These are phyloP conservation scores for Scheffersomyces parashehatae DNA, from an alignment of 1,139 yeast genomes.

Conservation along the genomic window DNA sequence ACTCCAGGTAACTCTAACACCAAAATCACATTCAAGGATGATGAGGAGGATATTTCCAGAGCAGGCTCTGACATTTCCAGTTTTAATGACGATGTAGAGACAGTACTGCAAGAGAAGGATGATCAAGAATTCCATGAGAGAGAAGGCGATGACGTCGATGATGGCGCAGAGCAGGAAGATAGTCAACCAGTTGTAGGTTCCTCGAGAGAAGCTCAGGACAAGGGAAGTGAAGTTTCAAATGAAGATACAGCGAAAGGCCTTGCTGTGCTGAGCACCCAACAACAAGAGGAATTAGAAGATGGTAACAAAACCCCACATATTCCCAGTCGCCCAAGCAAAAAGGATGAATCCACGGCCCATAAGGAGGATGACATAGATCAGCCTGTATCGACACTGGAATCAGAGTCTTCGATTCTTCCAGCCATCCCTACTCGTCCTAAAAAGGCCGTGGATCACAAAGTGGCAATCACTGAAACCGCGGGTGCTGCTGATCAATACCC, in stretches of 20 bases:
- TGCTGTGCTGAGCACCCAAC: too few relatives aligned
- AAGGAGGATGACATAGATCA: background rate
- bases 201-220: background rate
- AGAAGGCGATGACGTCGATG: background rate
- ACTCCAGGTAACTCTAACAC: conserved; percentile 39
- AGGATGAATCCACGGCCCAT: background rate
- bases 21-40: conserved; percentile 33
- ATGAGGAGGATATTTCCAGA: conserved; percentile 18
- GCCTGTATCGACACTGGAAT: background rate
- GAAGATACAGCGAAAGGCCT: background rate
- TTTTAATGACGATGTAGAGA: conserved; percentile 37
- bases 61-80: conserved; percentile 21
- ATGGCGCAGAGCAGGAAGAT: background rate
- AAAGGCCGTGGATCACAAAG: background rate
- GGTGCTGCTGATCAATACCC: too few relatives aligned
- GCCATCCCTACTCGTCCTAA: conserved; percentile 17
- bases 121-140: conserved; percentile 8
- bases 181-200: background rate
- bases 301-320: background rate
- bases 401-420: conserved; percentile 6
- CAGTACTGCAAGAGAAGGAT: conserved; percentile 31
- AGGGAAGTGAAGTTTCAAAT: background rate
- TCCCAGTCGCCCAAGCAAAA: background rate
- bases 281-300: background rate
- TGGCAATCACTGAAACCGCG: too few relatives aligned